A percentile compares a stretch with the other conserved stretches of the same genome.
Conservation (phyloP, 306 rosid species). For the Lathyrus tuberosus region DNA sequence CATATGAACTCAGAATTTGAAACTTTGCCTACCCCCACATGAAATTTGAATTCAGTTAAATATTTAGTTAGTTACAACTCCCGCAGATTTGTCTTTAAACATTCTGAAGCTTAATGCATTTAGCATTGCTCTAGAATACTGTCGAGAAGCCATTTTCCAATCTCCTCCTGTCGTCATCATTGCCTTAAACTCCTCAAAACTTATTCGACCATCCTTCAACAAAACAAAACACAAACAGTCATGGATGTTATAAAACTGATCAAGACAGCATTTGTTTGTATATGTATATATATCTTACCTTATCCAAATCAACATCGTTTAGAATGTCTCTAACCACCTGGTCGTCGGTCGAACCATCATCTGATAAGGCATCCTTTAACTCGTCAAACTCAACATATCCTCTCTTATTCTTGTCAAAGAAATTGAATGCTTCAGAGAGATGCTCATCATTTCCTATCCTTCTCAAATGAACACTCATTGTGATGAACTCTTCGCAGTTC, state of each 20-base stretch:
- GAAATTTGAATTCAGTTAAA: too few relatives aligned
- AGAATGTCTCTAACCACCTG: slow-evolving; percentile 74
- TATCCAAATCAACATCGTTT: slow-evolving; percentile 83
- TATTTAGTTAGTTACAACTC: too few relatives aligned
- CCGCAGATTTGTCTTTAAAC: too few relatives aligned
- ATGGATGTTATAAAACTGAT: background rate
- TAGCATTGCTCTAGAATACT: slow-evolving; percentile 81
- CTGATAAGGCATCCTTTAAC: slow-evolving; percentile 69
- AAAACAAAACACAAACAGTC: slow-evolving; percentile 18
- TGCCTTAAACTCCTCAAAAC: slow-evolving; percentile 81
- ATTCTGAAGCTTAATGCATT: too few relatives aligned
- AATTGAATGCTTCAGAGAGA: slow-evolving; percentile 72
- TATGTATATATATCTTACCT: slow-evolving; percentile 50
- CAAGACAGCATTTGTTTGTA: background rate
- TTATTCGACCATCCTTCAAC: slow-evolving; percentile 77
- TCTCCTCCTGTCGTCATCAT: slow-evolving; percentile 90
- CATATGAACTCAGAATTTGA: too few relatives aligned
- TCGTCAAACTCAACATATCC: slow-evolving; percentile 93
- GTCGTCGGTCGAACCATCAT: slow-evolving; percentile 53
- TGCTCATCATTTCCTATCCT: slow-evolving; percentile 71
- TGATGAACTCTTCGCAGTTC: slow-evolving; percentile 75
- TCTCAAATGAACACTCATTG: slow-evolving; percentile 71
- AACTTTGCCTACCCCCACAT: too few relatives aligned
- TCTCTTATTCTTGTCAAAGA: slow-evolving; percentile 75
- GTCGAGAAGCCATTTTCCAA: slow-evolving; percentile 97